Base-by-base conservation (phyloP, 768 basidiomycete species). In the Boletellus ananiceps region DNA sequence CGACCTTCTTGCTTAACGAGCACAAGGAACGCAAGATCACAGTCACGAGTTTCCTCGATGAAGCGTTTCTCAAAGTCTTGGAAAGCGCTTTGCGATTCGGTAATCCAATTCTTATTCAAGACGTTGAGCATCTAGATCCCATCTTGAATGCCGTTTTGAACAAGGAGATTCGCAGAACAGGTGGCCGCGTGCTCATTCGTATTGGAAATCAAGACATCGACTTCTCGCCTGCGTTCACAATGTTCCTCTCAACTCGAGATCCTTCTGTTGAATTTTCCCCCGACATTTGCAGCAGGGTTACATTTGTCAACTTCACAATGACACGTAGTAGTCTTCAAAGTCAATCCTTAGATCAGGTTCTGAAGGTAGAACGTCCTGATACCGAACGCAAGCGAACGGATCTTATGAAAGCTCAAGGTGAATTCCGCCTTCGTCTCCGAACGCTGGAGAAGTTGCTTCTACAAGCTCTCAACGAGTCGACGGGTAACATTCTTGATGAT, bases 81-180 rank as follows among this genome's bases (percentile, higher is more conserved):
- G 96, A 99, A 71, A 94, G 91, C 58, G 95, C 96, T n/a, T 79
- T 99, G 49, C 93, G 96, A 38, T 99, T 99, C 65, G 96, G 96
- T 25, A 98, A 96, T 58, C 93, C 96, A 0, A 76, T 99, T 9
- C 81, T 99, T 43, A 97, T 99, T 52, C 93, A 98, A 66, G 95
- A 99, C 56, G 96, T 98, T 37, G 96, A 98, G 64, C 89, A 93
- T 59, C 81, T 98, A 18, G 96, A 99, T 64, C 96, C 96, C 5
- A 96, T 98, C 57, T 76, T 99, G 48, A 99, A 99, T 61, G 88
- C 93, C 2, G 94, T 99, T 25, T 77, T 99, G 56, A 99, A 99
- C 77, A 91, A 84, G 61, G 96, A 99, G 70, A 91, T 97, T 44
- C 80, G 93, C 33, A 81, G 94, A 23, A 96, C 96, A 2, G 96